Evolutionary conservation across 139 green algal species (phyloP), one percentile per base, ranked within the genome.

Genomic region (Chlorella sp.): DNA sequence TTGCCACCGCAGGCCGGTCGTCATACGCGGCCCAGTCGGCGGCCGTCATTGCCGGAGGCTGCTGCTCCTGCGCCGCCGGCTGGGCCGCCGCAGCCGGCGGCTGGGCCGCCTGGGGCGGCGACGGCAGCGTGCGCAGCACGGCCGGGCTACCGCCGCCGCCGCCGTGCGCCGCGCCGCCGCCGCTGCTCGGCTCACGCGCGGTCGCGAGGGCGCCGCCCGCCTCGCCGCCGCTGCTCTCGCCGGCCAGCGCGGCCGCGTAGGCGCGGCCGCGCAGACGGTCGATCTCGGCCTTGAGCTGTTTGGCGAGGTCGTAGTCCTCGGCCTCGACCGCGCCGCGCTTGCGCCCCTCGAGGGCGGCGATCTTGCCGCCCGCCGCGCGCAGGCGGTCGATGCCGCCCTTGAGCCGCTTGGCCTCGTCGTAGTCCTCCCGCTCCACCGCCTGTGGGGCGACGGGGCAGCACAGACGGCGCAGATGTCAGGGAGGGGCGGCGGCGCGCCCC

Each of bases 251-350:
- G n/a, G n/a, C n/a, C n/a, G n/a, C n/a, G n/a, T n/a, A n/a, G n/a
- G n/a, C 9, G 40, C 61, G 25, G 5, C 60, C 71, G 38, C 6
- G 75, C 80, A 97, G 82, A 61, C 89, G 87, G 59, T 95, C 90
- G 4, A 97, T 92, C 66, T 97, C 81, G 51, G 63, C 40, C 72
- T 97, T 97, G 50, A 98, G 87, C 31, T 82, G 70, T 79, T 98
- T 98, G 27, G 95, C 95, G 1, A 89, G 84, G 83, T 98, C 95
- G 74, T 98, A 98, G 67, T 98, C 95, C 79, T 98, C 93, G 50
- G 79, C 45, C 69, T 94, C 91, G 29, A 97, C 91, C 17, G 84
- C 83, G 21, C 41, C 81, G 38, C 46, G 31, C 71, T 88, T 83
- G 25, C 67, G 70, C 12, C 78, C 82, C 72, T 95, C 91, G 36